These are phyloP conservation scores for Teunomyces stri DNA, from an alignment of 805 yeast genomes.

Conservation along the genomic window DNA sequence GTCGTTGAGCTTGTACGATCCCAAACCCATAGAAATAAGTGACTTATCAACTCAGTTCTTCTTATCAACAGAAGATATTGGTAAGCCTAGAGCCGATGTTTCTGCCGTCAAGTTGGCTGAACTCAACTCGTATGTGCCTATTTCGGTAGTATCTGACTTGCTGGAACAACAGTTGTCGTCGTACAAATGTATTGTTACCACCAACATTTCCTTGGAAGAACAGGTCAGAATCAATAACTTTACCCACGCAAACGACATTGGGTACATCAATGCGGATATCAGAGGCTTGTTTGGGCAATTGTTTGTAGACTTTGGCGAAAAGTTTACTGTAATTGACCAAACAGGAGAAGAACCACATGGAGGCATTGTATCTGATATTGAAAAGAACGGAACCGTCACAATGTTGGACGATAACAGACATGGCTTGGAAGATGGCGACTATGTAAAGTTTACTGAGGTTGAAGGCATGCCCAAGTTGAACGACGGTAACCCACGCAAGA, in stretches of 20 bases:
- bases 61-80: slow-evolving; percentile 67
- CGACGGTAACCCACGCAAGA: slow-evolving; percentile 68
- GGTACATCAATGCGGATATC: slow-evolving; percentile 77
- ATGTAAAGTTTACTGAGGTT: slow-evolving; percentile 81
- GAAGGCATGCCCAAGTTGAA: slow-evolving; percentile 75
- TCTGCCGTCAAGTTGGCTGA: slow-evolving; percentile 71
- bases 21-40: slow-evolving; percentile 56
- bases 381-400: slow-evolving; percentile 85
- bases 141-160: slow-evolving; percentile 59
- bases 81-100: slow-evolving; percentile 71
- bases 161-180: slow-evolving; percentile 50
- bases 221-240: slow-evolving; percentile 72
- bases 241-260: slow-evolving; percentile 71
- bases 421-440: slow-evolving; percentile 89
- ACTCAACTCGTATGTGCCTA: slow-evolving; percentile 87
- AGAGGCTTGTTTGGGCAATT: slow-evolving; percentile 86
- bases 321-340: slow-evolving; percentile 75
- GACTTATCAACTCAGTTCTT: slow-evolving; percentile 93
- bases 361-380: slow-evolving; percentile 90
- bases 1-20: slow-evolving; percentile 82
- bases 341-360: slow-evolving; percentile 90
- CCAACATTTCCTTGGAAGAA: slow-evolving; percentile 67
- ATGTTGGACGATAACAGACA: slow-evolving; percentile 91
- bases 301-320: slow-evolving; percentile 86
- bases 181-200: slow-evolving; percentile 83